Conservation (phyloP, 257 asterid genomes). For the Gentiana straminea region DNA sequence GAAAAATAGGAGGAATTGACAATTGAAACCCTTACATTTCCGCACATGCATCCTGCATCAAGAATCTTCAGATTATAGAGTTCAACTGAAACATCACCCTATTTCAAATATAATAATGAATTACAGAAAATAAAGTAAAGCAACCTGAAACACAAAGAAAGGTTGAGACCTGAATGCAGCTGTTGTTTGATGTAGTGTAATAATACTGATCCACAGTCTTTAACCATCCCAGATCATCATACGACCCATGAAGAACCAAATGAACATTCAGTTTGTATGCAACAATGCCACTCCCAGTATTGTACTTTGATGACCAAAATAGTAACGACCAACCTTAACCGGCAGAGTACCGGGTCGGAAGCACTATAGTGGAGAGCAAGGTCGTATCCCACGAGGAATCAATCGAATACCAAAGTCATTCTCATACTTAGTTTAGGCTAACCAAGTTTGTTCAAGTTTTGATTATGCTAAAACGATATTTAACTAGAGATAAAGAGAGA, state of each 20-base stretch:
- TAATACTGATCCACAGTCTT: conserved; percentile 88
- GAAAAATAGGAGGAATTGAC: conserved; percentile 18
- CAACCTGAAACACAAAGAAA: too few species aligned
- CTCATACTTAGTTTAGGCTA: too few species aligned
- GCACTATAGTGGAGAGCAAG: too few species aligned
- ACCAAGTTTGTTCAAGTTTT: too few species aligned
- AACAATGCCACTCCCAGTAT: conserved; percentile 52
- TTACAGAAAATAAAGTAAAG: not conserved
- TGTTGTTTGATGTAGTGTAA: conserved; percentile 53
- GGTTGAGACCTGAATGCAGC: conserved; percentile 54
- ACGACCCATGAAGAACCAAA: conserved; percentile 68
- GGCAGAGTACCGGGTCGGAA: too few species aligned
- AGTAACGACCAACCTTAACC: too few species aligned
- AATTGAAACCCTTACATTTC: conserved; percentile 73
- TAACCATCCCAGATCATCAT: conserved; percentile 94
- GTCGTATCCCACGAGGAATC: too few species aligned
- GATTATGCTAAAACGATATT: too few species aligned
- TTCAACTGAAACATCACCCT: not conserved
- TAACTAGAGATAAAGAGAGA: too few species aligned
- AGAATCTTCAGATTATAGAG: conserved; percentile 1
- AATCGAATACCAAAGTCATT: too few species aligned
- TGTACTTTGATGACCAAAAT: too few species aligned
- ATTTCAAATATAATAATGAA: not conserved
- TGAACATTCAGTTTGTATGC: conserved; percentile 79
- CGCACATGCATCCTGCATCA: conserved; percentile 75